A percentile compares a stretch with the other conserved stretches of the same genome.
phyloP scores from a whole-genome alignment of 495 filamentous ascomycete genomes.

The Daldinia concentrica region DNA sequence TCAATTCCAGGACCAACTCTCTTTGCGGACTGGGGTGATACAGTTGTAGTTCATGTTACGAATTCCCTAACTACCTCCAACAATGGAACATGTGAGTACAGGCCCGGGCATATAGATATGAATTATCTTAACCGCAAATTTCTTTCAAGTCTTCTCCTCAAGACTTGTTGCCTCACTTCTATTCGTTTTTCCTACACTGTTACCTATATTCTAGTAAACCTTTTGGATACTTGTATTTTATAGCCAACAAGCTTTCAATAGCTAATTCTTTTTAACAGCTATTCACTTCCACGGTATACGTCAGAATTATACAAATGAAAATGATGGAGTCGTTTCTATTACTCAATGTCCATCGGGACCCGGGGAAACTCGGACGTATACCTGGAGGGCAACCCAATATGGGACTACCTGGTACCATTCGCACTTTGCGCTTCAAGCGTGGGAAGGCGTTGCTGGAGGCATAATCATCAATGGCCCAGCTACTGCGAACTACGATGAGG shows the following conservation, averaged over 20 bases:
- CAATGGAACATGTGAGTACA: conserved; percentile 36
- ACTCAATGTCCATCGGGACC: conserved; percentile 61
- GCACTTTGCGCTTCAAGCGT: conserved; percentile 66
- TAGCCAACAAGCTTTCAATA: not conserved
- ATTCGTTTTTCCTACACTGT: not conserved
- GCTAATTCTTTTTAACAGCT: conserved; percentile 12
- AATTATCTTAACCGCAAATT: not conserved
- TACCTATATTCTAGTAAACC: not conserved
- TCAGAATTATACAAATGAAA: conserved; percentile 48
- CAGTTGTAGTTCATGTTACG: conserved; percentile 45
- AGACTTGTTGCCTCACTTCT: not conserved
- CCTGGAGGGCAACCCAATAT: conserved; percentile 62
- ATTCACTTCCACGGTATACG: conserved; percentile 67
- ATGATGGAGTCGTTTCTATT: conserved; percentile 56
- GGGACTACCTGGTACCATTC: conserved; percentile 72
- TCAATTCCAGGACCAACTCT: conserved; percentile 56
- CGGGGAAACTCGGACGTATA: conserved; percentile 61
- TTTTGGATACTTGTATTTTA: not conserved
- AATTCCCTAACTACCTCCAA: conserved; percentile 34
- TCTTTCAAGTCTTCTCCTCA: not conserved
- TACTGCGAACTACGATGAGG: conserved; percentile 61
- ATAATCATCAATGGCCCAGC: conserved; percentile 61
- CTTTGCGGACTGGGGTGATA: conserved; percentile 58
- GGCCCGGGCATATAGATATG: not conserved
- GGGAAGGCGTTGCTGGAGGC: conserved; percentile 59